Evolutionary conservation across 2,329 filamentous ascomycete species (phyloP), one percentile per base, ranked within the genome.

Genomic region (Xylaria multiplex): DNA sequence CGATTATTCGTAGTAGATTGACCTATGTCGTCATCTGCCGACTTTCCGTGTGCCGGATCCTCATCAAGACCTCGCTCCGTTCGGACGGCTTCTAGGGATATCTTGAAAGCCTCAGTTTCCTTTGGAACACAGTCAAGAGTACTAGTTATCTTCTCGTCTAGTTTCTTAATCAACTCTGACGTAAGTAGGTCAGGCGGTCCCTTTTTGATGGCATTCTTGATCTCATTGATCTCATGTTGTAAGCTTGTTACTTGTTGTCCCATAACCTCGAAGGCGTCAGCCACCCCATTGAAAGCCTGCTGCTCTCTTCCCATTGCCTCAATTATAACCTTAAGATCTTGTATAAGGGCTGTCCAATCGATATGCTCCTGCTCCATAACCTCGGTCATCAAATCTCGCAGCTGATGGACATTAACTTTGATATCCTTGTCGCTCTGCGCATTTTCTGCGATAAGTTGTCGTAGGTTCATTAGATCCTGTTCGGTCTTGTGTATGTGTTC

Each of bases 391-490:
- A 45, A 30, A 14, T 6, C 27, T 11, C 43, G 42, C 1, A 69
- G 53, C n/a, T 64, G 27, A 40, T 59, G 48, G 7, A 54, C 22
- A 19, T 54, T 19, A 14, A 9, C 42, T 42, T 19, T 42, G n/a
- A 43, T n/a, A 6, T 46, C 60, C 22, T 22, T 35, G 14, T 19
- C n/a, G 14, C 14, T 46, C 30, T 60, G 42, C 13, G 45, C 30
- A 8, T 43, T 45, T 40, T 6, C 53, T 22, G 63, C 43, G 16
- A 59, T 48, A 37, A 69, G 59, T 42, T 66, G 46, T 46, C 37
- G 61, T 35, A 67, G 58, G 16, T 27, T 32, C n/a, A 59, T 53
- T 8, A 42, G 50, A 42, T 69, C 65, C 11, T 65, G 27, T 32
- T 64, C 61, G 13, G 67, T 53, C 16, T 40, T 19, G 1, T 50